phyloP scores from a whole-genome alignment of 441 rosid species.

The Mallotus repandus region DNA sequence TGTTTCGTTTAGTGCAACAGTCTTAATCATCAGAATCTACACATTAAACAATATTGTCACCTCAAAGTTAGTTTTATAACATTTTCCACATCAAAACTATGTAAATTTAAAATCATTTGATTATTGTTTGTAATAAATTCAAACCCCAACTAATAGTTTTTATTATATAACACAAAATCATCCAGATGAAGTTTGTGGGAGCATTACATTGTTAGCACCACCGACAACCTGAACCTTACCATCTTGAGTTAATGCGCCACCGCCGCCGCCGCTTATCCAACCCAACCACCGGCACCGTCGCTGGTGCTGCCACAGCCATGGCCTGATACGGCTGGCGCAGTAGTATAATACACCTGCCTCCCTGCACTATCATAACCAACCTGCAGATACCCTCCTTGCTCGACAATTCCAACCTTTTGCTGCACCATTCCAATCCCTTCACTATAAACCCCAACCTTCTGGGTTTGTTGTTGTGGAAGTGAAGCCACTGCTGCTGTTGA shows the following conservation, averaged over 20 bases:
- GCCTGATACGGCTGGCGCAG: constrained; percentile 24
- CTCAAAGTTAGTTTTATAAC: neutral
- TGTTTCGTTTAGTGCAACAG: neutral
- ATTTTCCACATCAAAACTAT: neutral
- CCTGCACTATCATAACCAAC: constrained; percentile 51
- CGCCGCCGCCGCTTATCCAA: neutral
- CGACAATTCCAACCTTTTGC: constrained; percentile 9
- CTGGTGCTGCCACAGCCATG: constrained; percentile 13
- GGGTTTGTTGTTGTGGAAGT: constrained; percentile 25
- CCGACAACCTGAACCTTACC: constrained; percentile 32
- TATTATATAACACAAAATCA: constrained; percentile 27
- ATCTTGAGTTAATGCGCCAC: constrained; percentile 40
- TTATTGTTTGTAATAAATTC: constrained; percentile 3
- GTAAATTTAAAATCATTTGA: neutral
- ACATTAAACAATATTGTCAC: neutral
- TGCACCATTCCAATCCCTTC: constrained; percentile 36
- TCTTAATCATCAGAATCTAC: neutral
- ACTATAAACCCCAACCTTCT: constrained; percentile 25
- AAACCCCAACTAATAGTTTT: constrained; percentile 16
- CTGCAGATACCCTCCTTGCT: constrained; percentile 38
- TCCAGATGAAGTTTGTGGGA: constrained; percentile 33
- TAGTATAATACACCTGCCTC: constrained; percentile 48
- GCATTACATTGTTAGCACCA: constrained; percentile 18
- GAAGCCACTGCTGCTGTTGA: constrained; percentile 9
- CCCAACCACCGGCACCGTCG: constrained; percentile 11